Base-by-base conservation (phyloP, 805 yeast species). In the Alloascoidea africana region DNA sequence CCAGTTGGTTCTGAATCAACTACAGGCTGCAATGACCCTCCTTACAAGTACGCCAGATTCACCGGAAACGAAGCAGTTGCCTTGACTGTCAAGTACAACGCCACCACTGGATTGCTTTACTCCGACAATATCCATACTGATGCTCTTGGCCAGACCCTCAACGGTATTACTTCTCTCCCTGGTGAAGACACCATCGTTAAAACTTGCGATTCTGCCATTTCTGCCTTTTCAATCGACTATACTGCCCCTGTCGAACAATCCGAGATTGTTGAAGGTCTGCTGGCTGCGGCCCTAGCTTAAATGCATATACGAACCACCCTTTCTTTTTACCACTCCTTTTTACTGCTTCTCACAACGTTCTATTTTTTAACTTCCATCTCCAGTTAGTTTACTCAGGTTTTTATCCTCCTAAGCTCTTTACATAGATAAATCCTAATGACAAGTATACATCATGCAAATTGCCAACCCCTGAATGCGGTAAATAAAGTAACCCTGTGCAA, bases 191-290 rank as follows among this genome's bases (percentile, higher is more conserved):
- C 58, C 32, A 38, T 60, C 17, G 37, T 27, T 32, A 37, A 48
- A 27, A 48, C 44, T 30, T 71, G 77, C 56, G 51, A 57, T 42
- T 42, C 67, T 16, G 47, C 73, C 3, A 57, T 70, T 41, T 54
- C 69, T 35, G 58, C 60, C n/a, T 69, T 68, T 54, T 55, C 66
- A 18, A 53, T 67, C 45, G 77, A 70, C 48, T 51, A 51, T 44
- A 46, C 51, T 35, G 53, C 54, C n/a, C 30, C 30, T n/a, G n/a
- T 23, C n/a, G 13, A 23, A 23, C 30, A 23, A n/a, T 8, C 30
- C 16, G 44, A 47, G 30, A 18, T 34, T 3, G 34, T 37, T 16
- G 44, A 41, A 38, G 42, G 41, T 32, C 30, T 23, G 8, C n/a
- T 23, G n/a, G 8, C 30, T 23, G 30, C 30, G n/a, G 30, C n/a